Conservation (phyloP, 2,329 filamentous ascomycete genomes). For the Monosporascus sp. region DNA sequence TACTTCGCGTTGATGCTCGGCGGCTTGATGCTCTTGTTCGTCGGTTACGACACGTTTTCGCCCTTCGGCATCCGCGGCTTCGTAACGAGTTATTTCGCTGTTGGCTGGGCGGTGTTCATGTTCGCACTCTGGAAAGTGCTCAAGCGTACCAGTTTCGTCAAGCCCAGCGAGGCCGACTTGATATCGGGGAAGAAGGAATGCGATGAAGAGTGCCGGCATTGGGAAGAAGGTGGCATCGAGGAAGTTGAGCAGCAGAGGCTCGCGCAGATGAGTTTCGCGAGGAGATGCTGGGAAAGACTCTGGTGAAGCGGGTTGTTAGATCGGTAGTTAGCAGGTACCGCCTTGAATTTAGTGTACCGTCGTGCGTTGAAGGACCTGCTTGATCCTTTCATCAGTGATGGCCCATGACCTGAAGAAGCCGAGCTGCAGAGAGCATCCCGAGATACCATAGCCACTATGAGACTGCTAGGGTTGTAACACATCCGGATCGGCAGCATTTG, state of each 20-base stretch:
- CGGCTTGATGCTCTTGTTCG: constrained; percentile 46
- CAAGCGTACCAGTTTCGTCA: constrained; percentile 54
- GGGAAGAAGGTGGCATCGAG: constrained; percentile 42
- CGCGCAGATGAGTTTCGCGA: constrained; percentile 30
- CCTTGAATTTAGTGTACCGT: background rate
- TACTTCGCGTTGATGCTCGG: constrained; percentile 45
- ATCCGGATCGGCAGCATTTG: too few species aligned
- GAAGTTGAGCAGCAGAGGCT: constrained; percentile 36
- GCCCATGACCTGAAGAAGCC: background rate
- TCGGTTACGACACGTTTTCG: constrained; percentile 52
- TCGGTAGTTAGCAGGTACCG: background rate
- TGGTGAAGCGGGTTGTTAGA: constrained; percentile 24
- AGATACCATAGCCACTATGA: too few species aligned
- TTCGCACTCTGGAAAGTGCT: constrained; percentile 64
- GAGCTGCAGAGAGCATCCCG: too few species aligned
- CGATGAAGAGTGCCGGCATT: constrained; percentile 47
- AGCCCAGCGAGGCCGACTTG: constrained; percentile 56
- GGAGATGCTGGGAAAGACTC: constrained; percentile 33
- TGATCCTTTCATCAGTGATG: background rate
- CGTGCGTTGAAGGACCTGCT: background rate
- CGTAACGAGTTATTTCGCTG: constrained; percentile 49
- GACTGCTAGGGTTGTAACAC: too few species aligned
- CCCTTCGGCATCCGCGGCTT: constrained; percentile 45
- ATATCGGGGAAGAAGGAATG: constrained; percentile 60
- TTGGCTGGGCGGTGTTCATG: constrained; percentile 48